A percentile compares a stretch with the other conserved stretches of the same genome.
phyloP scores from a whole-genome alignment of 257 asterid species.

The Osmanthus fragrans region DNA sequence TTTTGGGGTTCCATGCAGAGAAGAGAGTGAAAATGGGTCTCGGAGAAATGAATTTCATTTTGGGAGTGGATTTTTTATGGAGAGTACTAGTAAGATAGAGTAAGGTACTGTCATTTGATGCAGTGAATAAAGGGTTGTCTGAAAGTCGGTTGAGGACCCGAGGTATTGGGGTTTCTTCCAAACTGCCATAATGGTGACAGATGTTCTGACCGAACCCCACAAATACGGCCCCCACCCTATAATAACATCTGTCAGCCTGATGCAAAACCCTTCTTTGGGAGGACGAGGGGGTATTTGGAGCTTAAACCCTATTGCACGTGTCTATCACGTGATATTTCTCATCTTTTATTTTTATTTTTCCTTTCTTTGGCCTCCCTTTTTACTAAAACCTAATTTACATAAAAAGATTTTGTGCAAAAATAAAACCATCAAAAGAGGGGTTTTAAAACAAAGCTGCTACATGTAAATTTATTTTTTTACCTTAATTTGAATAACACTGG shows the following conservation, averaged over 20 bases:
- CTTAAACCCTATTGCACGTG: slow-evolving; percentile 23
- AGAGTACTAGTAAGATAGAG: not conserved
- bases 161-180: not conserved
- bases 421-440: no score
- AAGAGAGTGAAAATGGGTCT: slow-evolving; percentile 38
- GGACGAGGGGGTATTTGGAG: not conserved
- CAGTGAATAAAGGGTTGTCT: not conserved
- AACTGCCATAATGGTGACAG: no score
- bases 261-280: no score
- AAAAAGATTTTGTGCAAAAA: no score
- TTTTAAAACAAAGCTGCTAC: no score
- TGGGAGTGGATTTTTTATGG: not conserved
- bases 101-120: no score
- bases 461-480: no score
- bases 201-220: no score
- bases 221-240: no score
- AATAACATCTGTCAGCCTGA: no score
- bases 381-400: no score
- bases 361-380: not conserved
- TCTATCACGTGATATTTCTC: not conserved
- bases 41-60: slow-evolving; percentile 42
- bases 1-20: slow-evolving; percentile 20
- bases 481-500: no score
- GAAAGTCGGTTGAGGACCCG: not conserved
- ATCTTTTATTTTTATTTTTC: not conserved